Evolutionary conservation across 169 alveolate genomes (phyloP).

Genomic region (Plasmodium coatneyi): DNA sequence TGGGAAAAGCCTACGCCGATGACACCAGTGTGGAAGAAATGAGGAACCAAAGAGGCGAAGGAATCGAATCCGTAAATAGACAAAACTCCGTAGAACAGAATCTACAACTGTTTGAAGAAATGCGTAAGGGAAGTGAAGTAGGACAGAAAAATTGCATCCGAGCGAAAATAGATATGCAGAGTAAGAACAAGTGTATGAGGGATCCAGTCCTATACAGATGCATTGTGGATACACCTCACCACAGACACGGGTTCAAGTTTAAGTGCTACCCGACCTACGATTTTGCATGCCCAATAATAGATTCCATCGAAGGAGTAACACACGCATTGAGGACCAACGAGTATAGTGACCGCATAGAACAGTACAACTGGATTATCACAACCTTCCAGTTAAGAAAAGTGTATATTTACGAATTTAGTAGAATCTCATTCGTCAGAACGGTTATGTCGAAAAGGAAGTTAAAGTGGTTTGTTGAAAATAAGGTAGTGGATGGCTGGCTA

Average conservation of each 20-base stretch:
- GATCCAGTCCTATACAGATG: constrained; percentile 99
- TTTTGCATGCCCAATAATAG: constrained; percentile 99
- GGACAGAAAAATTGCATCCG: constrained; percentile 96
- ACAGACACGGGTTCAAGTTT: constrained; percentile 93
- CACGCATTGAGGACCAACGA: constrained; percentile 98
- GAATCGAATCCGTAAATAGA: constrained; percentile 92
- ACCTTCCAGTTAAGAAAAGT: constrained; percentile 91
- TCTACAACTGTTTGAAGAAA: constrained; percentile 91
- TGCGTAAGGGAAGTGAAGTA: constrained; percentile 89
- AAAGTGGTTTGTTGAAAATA: constrained; percentile 95
- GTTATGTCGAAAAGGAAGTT: constrained; percentile 97
- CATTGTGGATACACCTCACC: constrained; percentile 93
- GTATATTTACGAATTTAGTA: constrained; percentile 95
- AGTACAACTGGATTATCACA: constrained; percentile 95
- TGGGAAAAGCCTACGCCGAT: constrained; percentile 96
- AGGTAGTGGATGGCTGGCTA: constrained; percentile 96
- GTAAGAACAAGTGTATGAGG: constrained; percentile 96
- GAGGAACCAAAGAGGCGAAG: constrained; percentile 97
- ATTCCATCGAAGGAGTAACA: constrained; percentile 97
- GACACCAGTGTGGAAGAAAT: constrained; percentile 96
- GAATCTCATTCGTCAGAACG: constrained; percentile 94
- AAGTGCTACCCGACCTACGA: constrained; percentile 99
- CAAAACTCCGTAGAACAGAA: constrained; percentile 92
- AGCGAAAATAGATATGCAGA: constrained; percentile 96
- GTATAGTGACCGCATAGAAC: constrained; percentile 96